Percentiles rank a stretch among this genome's conserved stretches.
Evolutionary conservation across 371 early-diverging fungal species (phyloP).

Genomic region (Mortierella sp.): DNA sequence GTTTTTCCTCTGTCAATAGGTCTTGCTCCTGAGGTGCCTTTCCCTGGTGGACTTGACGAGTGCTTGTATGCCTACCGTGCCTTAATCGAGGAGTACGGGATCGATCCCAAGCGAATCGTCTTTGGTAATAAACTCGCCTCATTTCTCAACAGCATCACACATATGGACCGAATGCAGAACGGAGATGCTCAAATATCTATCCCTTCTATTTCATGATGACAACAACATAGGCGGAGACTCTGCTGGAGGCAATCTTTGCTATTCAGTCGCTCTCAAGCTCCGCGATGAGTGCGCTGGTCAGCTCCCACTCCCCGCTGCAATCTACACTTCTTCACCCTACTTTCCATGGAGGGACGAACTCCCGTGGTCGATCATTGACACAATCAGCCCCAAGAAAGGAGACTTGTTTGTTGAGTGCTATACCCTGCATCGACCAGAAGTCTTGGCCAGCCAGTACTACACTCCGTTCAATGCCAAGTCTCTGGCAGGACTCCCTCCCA

Average conservation of each 20-base stretch:
- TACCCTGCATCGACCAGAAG: slow-evolving; percentile 3
- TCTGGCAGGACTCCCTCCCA: slow-evolving; percentile 10
- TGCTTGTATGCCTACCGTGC: slow-evolving; percentile 56
- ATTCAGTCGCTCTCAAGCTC: slow-evolving; percentile 16
- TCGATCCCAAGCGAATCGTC: slow-evolving; percentile 51
- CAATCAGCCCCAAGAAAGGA: background rate
- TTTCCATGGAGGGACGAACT: background rate
- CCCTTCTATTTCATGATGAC: background rate
- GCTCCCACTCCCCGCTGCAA: slow-evolving; percentile 14
- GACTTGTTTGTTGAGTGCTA: background rate
- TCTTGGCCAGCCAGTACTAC: slow-evolving; percentile 8
- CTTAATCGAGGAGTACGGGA: slow-evolving; percentile 42
- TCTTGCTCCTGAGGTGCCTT: slow-evolving; percentile 44
- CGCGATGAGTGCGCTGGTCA: slow-evolving; percentile 11
- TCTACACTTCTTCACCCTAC: background rate
- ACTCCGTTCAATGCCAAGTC: slow-evolving; percentile 5
- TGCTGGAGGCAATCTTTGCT: slow-evolving; percentile 20
- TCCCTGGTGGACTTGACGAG: slow-evolving; percentile 47
- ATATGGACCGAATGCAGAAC: background rate
- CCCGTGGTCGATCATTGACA: background rate
- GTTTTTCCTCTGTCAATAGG: background rate
- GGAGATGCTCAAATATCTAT: no score
- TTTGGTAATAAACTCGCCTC: slow-evolving; percentile 32
- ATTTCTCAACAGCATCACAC: background rate
- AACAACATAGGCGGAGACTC: slow-evolving; percentile 24